phyloP scores from a whole-genome alignment of 768 basidiomycete genomes.

The Kwoniella dendrophila region DNA sequence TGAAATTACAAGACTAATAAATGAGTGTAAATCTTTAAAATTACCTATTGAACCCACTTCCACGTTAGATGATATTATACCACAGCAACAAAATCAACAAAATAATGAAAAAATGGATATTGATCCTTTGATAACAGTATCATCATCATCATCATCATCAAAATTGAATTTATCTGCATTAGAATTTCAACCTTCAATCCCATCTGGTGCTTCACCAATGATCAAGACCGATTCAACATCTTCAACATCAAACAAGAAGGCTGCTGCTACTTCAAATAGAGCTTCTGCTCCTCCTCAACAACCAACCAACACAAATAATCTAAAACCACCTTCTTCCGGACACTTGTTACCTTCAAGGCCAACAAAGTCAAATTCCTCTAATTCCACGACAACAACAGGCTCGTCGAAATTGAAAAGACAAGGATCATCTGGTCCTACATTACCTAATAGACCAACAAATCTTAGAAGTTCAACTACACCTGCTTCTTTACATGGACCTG shows the following conservation, averaged over 20 bases:
- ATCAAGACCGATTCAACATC: not conserved
- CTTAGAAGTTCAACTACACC: constrained; percentile 30
- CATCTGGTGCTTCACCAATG: not conserved
- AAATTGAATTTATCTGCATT: constrained; percentile 33
- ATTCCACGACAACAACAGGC: not conserved
- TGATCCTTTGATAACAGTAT: no score
- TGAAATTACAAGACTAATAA: constrained; percentile 33
- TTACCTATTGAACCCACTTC: constrained; percentile 32
- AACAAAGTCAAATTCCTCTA: not conserved
- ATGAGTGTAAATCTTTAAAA: constrained; percentile 33
- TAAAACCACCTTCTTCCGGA: constrained; percentile 12
- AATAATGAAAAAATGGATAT: constrained; percentile 39
- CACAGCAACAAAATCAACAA: no score
- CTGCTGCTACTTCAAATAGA: not conserved
- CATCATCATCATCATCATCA: constrained; percentile 1
- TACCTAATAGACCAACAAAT: constrained; percentile 20
- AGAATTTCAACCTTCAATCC: constrained; percentile 38
- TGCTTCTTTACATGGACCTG: not conserved
- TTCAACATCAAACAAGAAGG: not conserved
- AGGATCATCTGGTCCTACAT: not conserved
- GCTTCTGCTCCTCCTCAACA: constrained; percentile 13
- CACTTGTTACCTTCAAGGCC: constrained; percentile 22
- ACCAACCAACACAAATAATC: constrained; percentile 6
- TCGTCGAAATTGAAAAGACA: constrained; percentile 1
- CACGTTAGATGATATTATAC: constrained; percentile 14